Evolutionary conservation across 148 eudicot genomes (phyloP), one percentile per base, ranked within the genome.

Genomic region (Fagopyrum tataricum): DNA sequence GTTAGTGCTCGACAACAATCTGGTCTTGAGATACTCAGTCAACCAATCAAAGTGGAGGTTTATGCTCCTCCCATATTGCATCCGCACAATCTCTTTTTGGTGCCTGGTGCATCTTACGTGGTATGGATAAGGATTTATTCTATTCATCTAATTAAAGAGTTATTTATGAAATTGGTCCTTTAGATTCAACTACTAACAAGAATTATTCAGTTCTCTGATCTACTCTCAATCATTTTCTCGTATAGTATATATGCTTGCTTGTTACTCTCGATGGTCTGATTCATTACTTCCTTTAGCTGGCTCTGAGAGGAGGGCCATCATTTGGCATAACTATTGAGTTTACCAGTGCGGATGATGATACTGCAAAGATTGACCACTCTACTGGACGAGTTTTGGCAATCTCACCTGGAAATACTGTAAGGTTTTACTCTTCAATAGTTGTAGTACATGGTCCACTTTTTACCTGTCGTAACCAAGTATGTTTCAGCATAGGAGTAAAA

Each of bases 21-120:
- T 76, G 96, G 98, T 42, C 80, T 31, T 75, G 90, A 93, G 77
- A 86, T 93, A 76, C 51, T 67, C 76, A 88, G 89, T 75, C 90
- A 90, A 77, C 77, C 75, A 58, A 82, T 93, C 41, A 84, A 80
- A 74, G 89, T 93, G 77, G 98, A 93, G 84, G 98, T 93, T 31
- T 93, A 93, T 81, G 84, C 90, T 53, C 83, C 86, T 69, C 98
- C 93, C 44, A 77, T 73, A 67, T 68, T 93, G 58, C 85, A 83
- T 81, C 98, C 96, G 15, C 76, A 70, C 77, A 82, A 93, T 69
- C 79, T 93, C 75, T 87, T 87, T 59, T 83, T 93, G 71, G 91
- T 87, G 68, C 98, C 98, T 42, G 98, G 98, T 76, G 96, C 98
- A 74, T 87, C 93, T 53, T 93, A 85, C 70, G 86, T 90, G 92